Evolutionary conservation across 805 yeast species (phyloP).

Genomic region (Saccharomycopsis vini): DNA sequence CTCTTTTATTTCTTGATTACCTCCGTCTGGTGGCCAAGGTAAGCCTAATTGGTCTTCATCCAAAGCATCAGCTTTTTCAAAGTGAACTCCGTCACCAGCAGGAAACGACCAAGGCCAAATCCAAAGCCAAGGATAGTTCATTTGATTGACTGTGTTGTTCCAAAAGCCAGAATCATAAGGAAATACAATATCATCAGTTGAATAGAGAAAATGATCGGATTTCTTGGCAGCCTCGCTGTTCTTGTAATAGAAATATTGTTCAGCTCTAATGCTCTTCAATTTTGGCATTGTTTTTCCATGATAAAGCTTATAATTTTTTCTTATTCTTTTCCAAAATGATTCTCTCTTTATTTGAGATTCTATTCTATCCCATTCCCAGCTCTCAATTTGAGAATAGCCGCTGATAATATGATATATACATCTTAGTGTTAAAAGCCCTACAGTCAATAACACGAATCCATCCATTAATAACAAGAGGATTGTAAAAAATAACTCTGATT

Average conservation of each 20-base stretch:
- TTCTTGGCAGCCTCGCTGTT: constrained; percentile 9
- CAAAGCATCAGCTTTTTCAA: constrained; percentile 42
- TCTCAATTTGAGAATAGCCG: constrained; percentile 85
- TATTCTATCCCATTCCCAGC: constrained; percentile 84
- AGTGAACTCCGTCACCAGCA: constrained; percentile 48
- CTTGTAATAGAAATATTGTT: constrained; percentile 8
- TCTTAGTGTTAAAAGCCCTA: constrained; percentile 51
- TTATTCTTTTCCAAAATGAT: constrained; percentile 42
- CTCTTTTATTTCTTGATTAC: constrained; percentile 30
- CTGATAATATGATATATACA: constrained; percentile 44
- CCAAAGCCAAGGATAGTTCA: constrained; percentile 64
- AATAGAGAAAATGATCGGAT: constrained; percentile 25
- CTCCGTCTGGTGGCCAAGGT: constrained; percentile 95
- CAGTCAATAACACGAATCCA: constrained; percentile 50
- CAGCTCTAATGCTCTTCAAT: constrained; percentile 18
- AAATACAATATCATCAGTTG: constrained; percentile 61
- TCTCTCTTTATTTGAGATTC: constrained; percentile 53
- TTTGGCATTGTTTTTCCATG: constrained; percentile 18
- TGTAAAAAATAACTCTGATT: constrained; percentile 44
- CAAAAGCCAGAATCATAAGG: constrained; percentile 72
- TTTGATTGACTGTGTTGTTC: constrained; percentile 40
- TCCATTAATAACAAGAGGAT: constrained; percentile 47
- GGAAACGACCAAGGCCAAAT: constrained; percentile 64
- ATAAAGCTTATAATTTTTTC: constrained; percentile 32
- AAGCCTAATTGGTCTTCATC: constrained; percentile 52